Evolutionary conservation across 1,139 yeast species (phyloP).

Genomic region (Candida dubliniensis): DNA sequence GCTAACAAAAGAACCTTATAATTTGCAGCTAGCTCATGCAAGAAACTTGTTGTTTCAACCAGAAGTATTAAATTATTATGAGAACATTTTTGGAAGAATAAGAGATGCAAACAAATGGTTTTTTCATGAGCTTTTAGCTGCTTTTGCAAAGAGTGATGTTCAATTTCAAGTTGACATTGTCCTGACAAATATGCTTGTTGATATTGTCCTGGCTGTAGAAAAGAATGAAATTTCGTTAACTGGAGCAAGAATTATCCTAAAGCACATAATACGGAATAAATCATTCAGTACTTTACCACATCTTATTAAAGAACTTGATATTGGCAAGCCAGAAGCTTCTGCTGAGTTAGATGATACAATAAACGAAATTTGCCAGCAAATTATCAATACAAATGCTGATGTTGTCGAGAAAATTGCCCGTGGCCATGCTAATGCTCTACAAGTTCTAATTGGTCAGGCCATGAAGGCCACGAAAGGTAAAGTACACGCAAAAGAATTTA

Average conservation of each 20-base stretch:
- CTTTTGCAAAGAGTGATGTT: constrained; percentile 53
- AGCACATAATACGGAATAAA: constrained; percentile 55
- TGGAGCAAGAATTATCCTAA: constrained; percentile 65
- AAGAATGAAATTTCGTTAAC: constrained; percentile 36
- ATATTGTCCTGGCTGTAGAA: constrained; percentile 26
- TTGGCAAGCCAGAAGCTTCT: constrained; percentile 39
- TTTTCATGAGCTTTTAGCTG: constrained; percentile 77
- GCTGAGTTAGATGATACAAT: constrained; percentile 46
- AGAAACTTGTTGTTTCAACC: constrained; percentile 54
- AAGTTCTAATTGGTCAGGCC: constrained; percentile 79
- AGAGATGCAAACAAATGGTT: constrained; percentile 72
- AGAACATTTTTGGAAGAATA: constrained; percentile 36
- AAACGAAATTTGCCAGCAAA: constrained; percentile 49
- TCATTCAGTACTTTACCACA: constrained; percentile 32
- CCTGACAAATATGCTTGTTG: constrained; percentile 23
- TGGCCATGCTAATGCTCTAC: constrained; percentile 67
- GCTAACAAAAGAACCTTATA: constrained; percentile 52
- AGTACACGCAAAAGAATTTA: constrained; percentile 52
- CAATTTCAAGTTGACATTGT: constrained; percentile 38
- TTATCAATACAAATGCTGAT: constrained; percentile 52
- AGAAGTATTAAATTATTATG: constrained; percentile 51
- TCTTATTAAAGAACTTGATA: constrained; percentile 57
- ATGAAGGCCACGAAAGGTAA: constrained; percentile 78
- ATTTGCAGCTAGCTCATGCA: constrained; percentile 71
- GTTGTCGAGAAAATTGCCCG: constrained; percentile 56